Evolutionary conservation across 371 early-diverging fungal genomes (phyloP).

Genomic region (Capillidium rhysosporum): DNA sequence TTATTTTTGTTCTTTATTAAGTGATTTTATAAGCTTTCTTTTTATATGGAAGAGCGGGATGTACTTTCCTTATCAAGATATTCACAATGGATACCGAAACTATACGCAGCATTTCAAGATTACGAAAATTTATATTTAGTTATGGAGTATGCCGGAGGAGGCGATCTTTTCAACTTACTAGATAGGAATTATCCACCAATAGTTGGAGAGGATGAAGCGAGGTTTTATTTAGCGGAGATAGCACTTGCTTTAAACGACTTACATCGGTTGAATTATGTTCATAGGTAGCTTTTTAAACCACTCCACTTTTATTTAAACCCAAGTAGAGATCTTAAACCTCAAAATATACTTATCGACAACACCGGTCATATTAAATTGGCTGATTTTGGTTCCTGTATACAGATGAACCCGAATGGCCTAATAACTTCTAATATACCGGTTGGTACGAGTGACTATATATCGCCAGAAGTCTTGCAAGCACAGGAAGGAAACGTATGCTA

Average conservation of each 20-base stretch:
- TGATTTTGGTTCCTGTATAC: constrained; percentile 71
- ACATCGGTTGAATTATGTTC: constrained; percentile 86
- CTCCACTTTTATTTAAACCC: neutral
- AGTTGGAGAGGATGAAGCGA: constrained; percentile 74
- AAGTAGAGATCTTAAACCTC: constrained; percentile 11
- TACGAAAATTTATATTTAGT: constrained; percentile 70
- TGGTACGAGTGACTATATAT: constrained; percentile 93
- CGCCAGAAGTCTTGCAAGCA: constrained; percentile 74
- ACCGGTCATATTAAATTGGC: constrained; percentile 52
- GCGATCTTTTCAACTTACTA: constrained; percentile 86
- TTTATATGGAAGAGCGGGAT: constrained; percentile 78
- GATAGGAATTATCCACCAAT: constrained; percentile 26
- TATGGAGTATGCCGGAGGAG: constrained; percentile 94
- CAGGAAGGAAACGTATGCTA: constrained; percentile 40
- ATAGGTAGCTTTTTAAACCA: constrained; percentile 26
- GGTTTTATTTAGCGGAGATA: constrained; percentile 91
- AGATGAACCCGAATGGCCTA: constrained; percentile 13
- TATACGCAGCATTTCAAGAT: constrained; percentile 89
- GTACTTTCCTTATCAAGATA: constrained; percentile 38
- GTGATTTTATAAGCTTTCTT: constrained; percentile 31
- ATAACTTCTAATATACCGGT: constrained; percentile 38
- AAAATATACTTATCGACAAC: constrained; percentile 10
- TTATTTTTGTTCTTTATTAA: neutral
- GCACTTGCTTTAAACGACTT: constrained; percentile 78
- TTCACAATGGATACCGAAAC: constrained; percentile 53